phyloP scores from a whole-genome alignment of 805 yeast species.

The Nakazawaea wickerhamii region DNA sequence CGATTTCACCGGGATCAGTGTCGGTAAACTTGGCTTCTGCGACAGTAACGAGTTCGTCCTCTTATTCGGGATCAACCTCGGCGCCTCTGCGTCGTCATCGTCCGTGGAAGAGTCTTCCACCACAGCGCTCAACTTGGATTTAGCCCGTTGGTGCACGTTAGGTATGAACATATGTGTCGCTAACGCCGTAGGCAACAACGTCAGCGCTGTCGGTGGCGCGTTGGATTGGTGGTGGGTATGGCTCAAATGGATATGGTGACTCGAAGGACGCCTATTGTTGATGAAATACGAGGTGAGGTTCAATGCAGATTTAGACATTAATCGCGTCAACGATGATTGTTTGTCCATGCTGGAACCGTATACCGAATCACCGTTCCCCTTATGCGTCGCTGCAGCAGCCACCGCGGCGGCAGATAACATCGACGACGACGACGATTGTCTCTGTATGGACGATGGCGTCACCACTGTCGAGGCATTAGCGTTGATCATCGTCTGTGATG shows the following conservation, averaged over 20 bases:
- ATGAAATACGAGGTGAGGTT: conserved; percentile 35
- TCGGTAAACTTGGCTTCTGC: conserved; percentile 7
- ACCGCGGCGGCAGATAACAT: neutral
- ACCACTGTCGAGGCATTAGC: conserved; percentile 18
- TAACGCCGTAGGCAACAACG: conserved; percentile 53
- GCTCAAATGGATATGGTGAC: neutral
- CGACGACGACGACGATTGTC: conserved; percentile 17
- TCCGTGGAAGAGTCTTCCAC: conserved; percentile 2
- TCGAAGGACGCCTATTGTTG: conserved; percentile 27
- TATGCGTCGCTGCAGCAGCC: neutral
- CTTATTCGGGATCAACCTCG: no score
- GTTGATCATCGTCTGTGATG: conserved; percentile 20
- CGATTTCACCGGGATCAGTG: conserved; percentile 10
- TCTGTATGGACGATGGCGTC: conserved; percentile 18
- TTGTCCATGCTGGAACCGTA: conserved; percentile 14
- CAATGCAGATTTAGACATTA: conserved; percentile 34
- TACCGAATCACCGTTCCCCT: neutral
- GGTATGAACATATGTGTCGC: conserved; percentile 60
- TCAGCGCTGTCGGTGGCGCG: conserved; percentile 57
- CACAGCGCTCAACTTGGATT: conserved; percentile 9
- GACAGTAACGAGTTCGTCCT: neutral
- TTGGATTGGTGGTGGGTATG: conserved; percentile 36
- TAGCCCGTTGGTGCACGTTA: conserved; percentile 25
- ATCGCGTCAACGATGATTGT: conserved; percentile 24
- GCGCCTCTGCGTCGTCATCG: neutral